Evolutionary conservation across 2,329 filamentous ascomycete species (phyloP).

Genomic region (Xylariaceae sp.): DNA sequence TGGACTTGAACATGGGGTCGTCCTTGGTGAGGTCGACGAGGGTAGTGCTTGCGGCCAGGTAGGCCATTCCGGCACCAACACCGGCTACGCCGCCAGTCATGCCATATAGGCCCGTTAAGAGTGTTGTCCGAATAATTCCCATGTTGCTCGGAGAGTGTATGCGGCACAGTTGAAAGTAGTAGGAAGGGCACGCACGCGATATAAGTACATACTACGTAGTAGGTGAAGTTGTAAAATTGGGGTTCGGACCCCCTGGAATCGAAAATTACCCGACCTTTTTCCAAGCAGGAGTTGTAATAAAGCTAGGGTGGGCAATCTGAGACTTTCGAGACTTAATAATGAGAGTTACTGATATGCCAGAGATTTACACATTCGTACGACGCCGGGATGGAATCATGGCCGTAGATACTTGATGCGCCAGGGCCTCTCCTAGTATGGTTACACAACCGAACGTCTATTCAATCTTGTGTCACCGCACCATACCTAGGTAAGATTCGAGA

Average conservation of each 20-base stretch:
- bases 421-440: too few species aligned
- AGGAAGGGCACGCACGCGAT: not conserved
- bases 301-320: not conserved
- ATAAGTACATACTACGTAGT: not conserved
- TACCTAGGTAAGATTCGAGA: too few species aligned
- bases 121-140: slow-evolving; percentile 52
- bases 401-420: too few species aligned
- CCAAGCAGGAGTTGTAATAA: not conserved
- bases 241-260: slow-evolving; percentile 16
- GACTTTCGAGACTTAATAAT: not conserved
- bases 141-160: slow-evolving; percentile 39
- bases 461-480: too few species aligned
- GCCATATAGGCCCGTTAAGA: slow-evolving; percentile 48
- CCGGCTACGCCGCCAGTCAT: slow-evolving; percentile 53
- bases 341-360: not conserved
- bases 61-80: slow-evolving; percentile 52
- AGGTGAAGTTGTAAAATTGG: slow-evolving; percentile 18
- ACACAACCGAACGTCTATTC: too few species aligned
- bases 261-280: slow-evolving; percentile 14
- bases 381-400: too few species aligned
- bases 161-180: not conserved
- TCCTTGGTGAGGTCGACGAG: slow-evolving; percentile 59
- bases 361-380: too few species aligned
- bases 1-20: slow-evolving; percentile 64
- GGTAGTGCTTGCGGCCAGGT: slow-evolving; percentile 56